Base-by-base conservation (phyloP, 257 asterid genomes). In the Parsonsia alboflavescens region DNA sequence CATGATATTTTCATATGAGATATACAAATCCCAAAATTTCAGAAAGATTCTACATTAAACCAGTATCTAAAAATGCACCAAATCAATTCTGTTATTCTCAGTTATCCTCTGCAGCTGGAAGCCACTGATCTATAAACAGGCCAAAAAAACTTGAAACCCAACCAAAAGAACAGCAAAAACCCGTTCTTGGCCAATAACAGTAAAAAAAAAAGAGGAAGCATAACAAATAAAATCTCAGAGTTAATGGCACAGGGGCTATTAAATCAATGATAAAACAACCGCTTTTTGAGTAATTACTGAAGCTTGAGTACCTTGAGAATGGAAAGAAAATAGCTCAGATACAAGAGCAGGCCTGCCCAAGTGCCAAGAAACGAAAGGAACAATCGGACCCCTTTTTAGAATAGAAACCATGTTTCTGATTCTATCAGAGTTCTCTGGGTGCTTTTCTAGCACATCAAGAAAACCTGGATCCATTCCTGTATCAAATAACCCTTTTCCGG, bases 341-440 rank as follows among this genome's bases (percentile, higher is more conserved):
- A 88, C 28, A 70, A 74, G 85, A 57, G 97, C 97, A 59, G 82
- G 86, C 36, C 88, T 83, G 15, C 97, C 96, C 24, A 74, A 82
- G 72, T 92, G 88, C 99, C 98, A 94, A 62, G 89, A 84, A 80
- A 91, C 30, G 68, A 84, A 90, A 57, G 91, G 92, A 3, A 97
- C 26, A 76, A 93, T 87, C 53, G 98, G 97, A 75, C 97, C 99
- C 74, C 91, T 79, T 78, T 83, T 83, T 33, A 94, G 96, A 52
- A 92, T 88, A 0, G 98, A 94, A 13, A 90, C 85, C 88, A 92
- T 94, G 77, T 92, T 92, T 71, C 77, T 92, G 62, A 94, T 85
- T 85, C 99, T 87, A 73, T 86, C 89, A n/a, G 89, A 75, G 77
- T 89, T 94, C 84, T 94, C 99, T 59, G 98, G 98, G 84, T 94